Conservation (phyloP, 768 basidiomycete species). For the Boletus rex-veris region DNA sequence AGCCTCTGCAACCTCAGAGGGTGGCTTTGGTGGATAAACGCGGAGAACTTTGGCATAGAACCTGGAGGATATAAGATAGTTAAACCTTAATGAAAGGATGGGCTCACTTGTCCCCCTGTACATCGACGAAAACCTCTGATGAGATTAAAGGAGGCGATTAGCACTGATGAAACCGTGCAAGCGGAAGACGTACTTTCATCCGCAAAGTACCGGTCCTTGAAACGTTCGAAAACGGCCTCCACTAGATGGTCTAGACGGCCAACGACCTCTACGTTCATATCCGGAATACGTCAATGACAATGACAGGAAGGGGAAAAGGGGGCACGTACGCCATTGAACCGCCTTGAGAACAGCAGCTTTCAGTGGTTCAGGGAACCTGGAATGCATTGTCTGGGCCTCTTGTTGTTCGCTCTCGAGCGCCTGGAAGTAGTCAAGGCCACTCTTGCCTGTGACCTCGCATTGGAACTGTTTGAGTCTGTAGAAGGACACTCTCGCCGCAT, state of each 20-base stretch:
- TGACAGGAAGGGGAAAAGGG: conserved; percentile 19
- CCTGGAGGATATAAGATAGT: conserved; percentile 39
- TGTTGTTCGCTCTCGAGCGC: conserved; percentile 88
- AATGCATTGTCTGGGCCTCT: conserved; percentile 86
- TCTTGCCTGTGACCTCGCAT: conserved; percentile 96
- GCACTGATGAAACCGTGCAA: conserved; percentile 6
- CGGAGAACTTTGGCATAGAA: conserved; percentile 80
- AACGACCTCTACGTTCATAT: conserved; percentile 73
- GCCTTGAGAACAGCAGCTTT: conserved; percentile 88
- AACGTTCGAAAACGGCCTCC: conserved; percentile 92
- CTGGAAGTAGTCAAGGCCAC: conserved; percentile 89
- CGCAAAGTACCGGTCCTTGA: conserved; percentile 91
- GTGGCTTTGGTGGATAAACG: conserved; percentile 66
- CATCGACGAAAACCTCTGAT: conserved; percentile 83
- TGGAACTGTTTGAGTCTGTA: conserved; percentile 93
- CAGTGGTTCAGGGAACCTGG: conserved; percentile 87
- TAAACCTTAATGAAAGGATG: background rate
- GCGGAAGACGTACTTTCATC: conserved; percentile 71
- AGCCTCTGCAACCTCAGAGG: conserved; percentile 38
- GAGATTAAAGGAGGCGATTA: conserved; percentile 14
- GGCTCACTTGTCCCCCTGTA: conserved; percentile 81
- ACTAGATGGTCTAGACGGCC: conserved; percentile 94
- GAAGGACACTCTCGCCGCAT: conserved; percentile 90
- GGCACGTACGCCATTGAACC: conserved; percentile 92
- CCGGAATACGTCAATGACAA: conserved; percentile 11